Evolutionary conservation across 192 early-diverging fungal genomes (phyloP), one percentile per base, ranked within the genome.

Genomic region (Kickxella alabastrina): DNA sequence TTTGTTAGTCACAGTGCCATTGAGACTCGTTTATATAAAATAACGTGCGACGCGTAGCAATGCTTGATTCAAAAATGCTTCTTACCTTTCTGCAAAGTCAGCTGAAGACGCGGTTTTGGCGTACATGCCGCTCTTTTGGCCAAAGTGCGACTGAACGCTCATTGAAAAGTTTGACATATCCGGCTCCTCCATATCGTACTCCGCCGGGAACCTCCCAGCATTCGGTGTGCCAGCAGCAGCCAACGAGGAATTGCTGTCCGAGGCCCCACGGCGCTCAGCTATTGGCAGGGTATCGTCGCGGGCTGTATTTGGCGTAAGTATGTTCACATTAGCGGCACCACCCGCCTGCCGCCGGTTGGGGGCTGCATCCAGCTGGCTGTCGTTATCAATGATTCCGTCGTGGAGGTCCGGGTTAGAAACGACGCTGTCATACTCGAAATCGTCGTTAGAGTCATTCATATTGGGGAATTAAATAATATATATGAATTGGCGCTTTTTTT

Each of bases 371-470:
- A n/a, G n/a, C n/a, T n/a, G n/a, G n/a, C n/a, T n/a, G n/a, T n/a
- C 27, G 40, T 32, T 51, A 44, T 53, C 43, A 4, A 73, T 38
- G 10, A 73, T 22, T 2, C 49, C 53, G 3, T 52, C 38, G 14
- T 54, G 51, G 10, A 21, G 48, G 15, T 43, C 63, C 19, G 62
- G 49, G 54, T 65, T 57, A 1, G 69, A 73, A n/a, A 57, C 69
- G 27, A 61, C 53, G 49, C 69, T 73, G 32, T 65, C 58, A 29
- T 65, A 65, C 19, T 65, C 28, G 19, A 73, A 63, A 36, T 65
- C 62, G 58, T 57, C 58, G 17, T 31, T 35, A 14, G 48, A 44
- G 23, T 52, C 54, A 52, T 47, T 54, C 69, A 73, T 73, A 22
- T 43, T 43, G 22, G 31, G 23, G 12, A 44, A 46, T 34, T 31